These are phyloP conservation scores for Bombardia bombarda DNA, from an alignment of 495 filamentous ascomycete species.

Conservation along the genomic window DNA sequence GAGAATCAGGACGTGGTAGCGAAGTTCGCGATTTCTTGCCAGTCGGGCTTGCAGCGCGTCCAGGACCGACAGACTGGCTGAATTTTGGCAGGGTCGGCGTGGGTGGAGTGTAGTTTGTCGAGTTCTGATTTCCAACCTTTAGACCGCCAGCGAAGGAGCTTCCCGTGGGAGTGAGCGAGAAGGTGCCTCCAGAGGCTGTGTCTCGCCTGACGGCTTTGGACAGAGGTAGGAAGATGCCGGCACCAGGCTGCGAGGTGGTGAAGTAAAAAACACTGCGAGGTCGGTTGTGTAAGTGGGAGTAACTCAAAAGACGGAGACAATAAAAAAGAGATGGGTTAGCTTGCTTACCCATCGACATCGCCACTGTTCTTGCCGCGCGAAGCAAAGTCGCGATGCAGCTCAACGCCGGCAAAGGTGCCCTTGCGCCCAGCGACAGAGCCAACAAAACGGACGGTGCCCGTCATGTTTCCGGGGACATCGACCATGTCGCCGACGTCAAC, in stretches of 20 bases:
- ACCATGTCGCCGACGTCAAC: constrained; percentile 80
- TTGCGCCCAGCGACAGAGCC: constrained; percentile 83
- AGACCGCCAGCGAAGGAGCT: constrained; percentile 47
- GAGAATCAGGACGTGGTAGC: constrained; percentile 78
- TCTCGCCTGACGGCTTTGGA: constrained; percentile 69
- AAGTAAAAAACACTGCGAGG: constrained; percentile 68
- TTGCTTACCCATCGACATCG: constrained; percentile 87
- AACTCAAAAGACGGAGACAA: neutral
- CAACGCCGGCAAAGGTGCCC: constrained; percentile 90
- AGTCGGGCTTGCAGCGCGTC: constrained; percentile 59
- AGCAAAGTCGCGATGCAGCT: constrained; percentile 74
- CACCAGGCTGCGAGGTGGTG: constrained; percentile 62
- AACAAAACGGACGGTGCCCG: constrained; percentile 82
- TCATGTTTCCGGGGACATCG: constrained; percentile 92
- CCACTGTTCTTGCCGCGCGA: constrained; percentile 88
- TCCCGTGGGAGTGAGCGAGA: constrained; percentile 60
- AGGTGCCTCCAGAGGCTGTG: constrained; percentile 48
- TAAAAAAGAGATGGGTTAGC: neutral
- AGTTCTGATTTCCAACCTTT: constrained; percentile 42
- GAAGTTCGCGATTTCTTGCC: constrained; percentile 69
- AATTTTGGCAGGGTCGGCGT: constrained; percentile 61
- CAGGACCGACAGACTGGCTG: constrained; percentile 78
- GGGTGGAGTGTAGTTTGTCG: constrained; percentile 53
- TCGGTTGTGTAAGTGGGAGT: neutral
- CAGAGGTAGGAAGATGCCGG: constrained; percentile 92